A percentile compares a stretch with the other conserved stretches of the same genome.
phyloP scores from a whole-genome alignment of 2,329 filamentous ascomycete genomes.

The Fusarium sp. region DNA sequence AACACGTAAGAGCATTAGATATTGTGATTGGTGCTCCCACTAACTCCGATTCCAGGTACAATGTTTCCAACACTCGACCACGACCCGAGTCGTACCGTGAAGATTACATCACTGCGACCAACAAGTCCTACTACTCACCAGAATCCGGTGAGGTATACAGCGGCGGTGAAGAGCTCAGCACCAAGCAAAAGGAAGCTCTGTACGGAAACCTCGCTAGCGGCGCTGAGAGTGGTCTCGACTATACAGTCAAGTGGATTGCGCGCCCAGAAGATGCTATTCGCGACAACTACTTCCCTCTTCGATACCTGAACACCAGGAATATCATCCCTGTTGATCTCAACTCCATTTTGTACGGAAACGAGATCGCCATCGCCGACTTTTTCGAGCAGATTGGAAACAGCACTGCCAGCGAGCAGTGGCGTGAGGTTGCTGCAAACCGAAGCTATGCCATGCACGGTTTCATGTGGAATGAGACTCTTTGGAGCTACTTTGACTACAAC shows the following conservation, averaged over 20 bases:
- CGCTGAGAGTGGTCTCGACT: slow-evolving; percentile 76
- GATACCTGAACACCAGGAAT: slow-evolving; percentile 70
- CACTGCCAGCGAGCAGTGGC: slow-evolving; percentile 63
- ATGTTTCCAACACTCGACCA: slow-evolving; percentile 73
- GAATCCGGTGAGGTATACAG: slow-evolving; percentile 69
- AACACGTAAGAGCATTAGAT: slow-evolving; percentile 60
- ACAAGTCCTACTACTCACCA: slow-evolving; percentile 70
- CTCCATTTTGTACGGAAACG: slow-evolving; percentile 75
- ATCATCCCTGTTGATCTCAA: slow-evolving; percentile 75
- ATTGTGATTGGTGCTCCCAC: neutral
- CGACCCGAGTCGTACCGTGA: slow-evolving; percentile 76
- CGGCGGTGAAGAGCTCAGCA: slow-evolving; percentile 62
- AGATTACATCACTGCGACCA: slow-evolving; percentile 74
- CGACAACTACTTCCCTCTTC: slow-evolving; percentile 74
- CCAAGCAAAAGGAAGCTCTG: slow-evolving; percentile 63
- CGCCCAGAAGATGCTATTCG: slow-evolving; percentile 68
- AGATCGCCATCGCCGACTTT: slow-evolving; percentile 69
- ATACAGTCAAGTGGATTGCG: slow-evolving; percentile 68
- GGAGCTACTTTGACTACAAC: slow-evolving; percentile 78
- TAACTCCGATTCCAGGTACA: slow-evolving; percentile 58
- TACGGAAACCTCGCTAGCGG: slow-evolving; percentile 74
- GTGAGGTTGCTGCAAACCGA: slow-evolving; percentile 62
- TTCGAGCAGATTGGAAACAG: slow-evolving; percentile 64
- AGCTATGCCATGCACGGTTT: slow-evolving; percentile 72
- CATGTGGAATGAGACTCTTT: slow-evolving; percentile 73